Percentiles rank a stretch among this genome's conserved stretches.
These are phyloP conservation scores for Phytopythium delawarense DNA, from an alignment of 352 stramenopile genomes.

Conservation along the genomic window DNA sequence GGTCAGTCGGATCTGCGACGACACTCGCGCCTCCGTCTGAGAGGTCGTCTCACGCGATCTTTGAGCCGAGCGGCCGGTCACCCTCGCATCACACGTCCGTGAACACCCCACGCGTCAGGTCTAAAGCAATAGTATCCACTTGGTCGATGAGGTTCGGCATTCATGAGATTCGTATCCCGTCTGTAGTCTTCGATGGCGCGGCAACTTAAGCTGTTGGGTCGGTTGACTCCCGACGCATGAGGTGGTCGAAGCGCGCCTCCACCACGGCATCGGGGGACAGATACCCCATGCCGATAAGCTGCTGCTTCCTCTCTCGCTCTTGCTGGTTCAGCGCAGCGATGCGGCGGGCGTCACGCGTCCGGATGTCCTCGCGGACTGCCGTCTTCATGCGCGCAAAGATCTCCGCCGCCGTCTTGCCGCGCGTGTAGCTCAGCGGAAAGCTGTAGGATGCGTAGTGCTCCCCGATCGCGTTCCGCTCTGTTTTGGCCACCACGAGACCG, in stretches of 20 bases:
- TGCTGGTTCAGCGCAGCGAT: conserved; percentile 26
- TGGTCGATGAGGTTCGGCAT: too few species aligned
- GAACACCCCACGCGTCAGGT: too few species aligned
- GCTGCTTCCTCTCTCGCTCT: conserved; percentile 15
- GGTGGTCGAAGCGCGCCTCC: conserved; percentile 27
- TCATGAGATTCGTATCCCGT: too few species aligned
- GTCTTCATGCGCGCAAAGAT: conserved; percentile 28
- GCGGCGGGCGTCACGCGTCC: conserved; percentile 21
- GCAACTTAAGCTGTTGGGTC: background rate
- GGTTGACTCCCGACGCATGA: background rate
- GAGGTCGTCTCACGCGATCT: too few species aligned
- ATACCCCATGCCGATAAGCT: conserved; percentile 18
- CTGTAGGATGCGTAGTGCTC: conserved; percentile 17
- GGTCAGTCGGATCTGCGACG: too few species aligned
- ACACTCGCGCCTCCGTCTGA: too few species aligned
- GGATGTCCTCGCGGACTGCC: conserved; percentile 19
- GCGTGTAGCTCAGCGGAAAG: conserved; percentile 17
- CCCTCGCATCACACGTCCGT: too few species aligned
- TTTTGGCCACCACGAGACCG: too few species aligned
- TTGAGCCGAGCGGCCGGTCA: too few species aligned
- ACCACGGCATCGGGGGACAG: conserved; percentile 25
- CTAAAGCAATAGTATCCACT: too few species aligned
- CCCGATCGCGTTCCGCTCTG: conserved; percentile 23
- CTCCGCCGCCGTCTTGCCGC: conserved; percentile 13
- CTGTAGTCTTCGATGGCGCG: background rate